Evolutionary conservation across 345 rosid species (phyloP), one percentile per base, ranked within the genome.

Genomic region (Camelina laxa): DNA sequence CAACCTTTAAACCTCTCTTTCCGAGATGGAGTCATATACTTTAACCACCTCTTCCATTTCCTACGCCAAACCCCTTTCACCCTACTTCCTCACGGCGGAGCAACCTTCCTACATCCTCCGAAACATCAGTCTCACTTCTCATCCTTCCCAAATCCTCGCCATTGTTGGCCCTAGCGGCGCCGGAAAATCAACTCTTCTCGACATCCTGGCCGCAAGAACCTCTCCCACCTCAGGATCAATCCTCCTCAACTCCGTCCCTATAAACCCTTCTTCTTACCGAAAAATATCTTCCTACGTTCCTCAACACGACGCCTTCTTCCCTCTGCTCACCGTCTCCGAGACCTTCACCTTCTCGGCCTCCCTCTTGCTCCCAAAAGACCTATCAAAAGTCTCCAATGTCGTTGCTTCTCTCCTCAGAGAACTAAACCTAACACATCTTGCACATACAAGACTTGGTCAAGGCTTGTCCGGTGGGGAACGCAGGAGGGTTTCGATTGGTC

Each of bases 91-190:
- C 21, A 16, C 79, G 41, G 9, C 69, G 4, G 69, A 79, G 17
- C 82, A 87, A 22, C 90, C 91, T 36, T 65, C 80, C 13, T 80
- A 78, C 81, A 90, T 91, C 78, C 93, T 94, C 84, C 77, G 72
- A 2, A 82, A 88, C 71, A 83, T 94, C 47, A 83, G 85, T 38
- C 78, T 94, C 77, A 83, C 90, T 24, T 92, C 99, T 59, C 75
- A 77, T 67, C 97, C 97, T 7, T 84, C 90, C 45, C 83, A 92
- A 76, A 91, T 94, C 80, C 93, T 94, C 3, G 99, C 99, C 85
- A 60, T 94, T 8, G 97, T 94, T 60, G 99, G 99, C 70, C 99
- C 97, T 0, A 87, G 93, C 44, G 97, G 97, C 13, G 97, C 99
- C 5, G 99, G 97, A 41, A 94, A 94, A 75, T 94, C 98, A 54